Conservation (phyloP, 495 filamentous ascomycete genomes). For the Penicillium roqueforti region DNA sequence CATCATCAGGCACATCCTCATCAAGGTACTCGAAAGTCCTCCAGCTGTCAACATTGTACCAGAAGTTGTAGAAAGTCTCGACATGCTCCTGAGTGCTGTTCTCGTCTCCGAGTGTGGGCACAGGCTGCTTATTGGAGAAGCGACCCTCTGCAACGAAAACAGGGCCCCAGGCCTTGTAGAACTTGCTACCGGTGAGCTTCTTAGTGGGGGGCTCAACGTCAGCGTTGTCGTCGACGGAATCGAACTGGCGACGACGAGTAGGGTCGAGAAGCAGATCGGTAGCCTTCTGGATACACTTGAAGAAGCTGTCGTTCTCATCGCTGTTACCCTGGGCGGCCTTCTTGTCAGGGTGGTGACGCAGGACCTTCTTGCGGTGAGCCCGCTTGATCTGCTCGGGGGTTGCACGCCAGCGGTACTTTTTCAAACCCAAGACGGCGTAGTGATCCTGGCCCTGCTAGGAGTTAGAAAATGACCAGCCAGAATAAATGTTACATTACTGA, state of each 20-base stretch:
- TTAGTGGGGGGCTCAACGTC: conserved; percentile 88
- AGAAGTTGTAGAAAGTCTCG: conserved; percentile 97
- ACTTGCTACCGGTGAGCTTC: conserved; percentile 80
- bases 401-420: conserved; percentile 83
- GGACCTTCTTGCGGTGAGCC: conserved; percentile 98
- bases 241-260: conserved; percentile 88
- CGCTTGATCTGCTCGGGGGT: conserved; percentile 98
- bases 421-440: conserved; percentile 92
- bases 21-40: conserved; percentile 96
- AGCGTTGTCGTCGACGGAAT: conserved; percentile 91
- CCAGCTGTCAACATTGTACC: conserved; percentile 99
- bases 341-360: conserved; percentile 98
- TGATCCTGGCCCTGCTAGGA: conserved; percentile 79
- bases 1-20: conserved; percentile 97
- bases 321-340: conserved; percentile 78
- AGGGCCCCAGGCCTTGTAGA: conserved; percentile 85
- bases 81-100: conserved; percentile 83
- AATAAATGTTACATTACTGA: conserved; percentile 30
- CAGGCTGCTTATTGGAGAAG: conserved; percentile 86
- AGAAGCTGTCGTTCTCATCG: conserved; percentile 94
- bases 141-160: conserved; percentile 87
- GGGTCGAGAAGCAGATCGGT: conserved; percentile 91
- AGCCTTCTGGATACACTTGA: conserved; percentile 99
- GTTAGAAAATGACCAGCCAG: conserved; percentile 12
- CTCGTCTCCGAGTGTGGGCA: conserved; percentile 78